Conservation (phyloP, 805 yeast species). For the Sugiyamaella valdiviana region DNA sequence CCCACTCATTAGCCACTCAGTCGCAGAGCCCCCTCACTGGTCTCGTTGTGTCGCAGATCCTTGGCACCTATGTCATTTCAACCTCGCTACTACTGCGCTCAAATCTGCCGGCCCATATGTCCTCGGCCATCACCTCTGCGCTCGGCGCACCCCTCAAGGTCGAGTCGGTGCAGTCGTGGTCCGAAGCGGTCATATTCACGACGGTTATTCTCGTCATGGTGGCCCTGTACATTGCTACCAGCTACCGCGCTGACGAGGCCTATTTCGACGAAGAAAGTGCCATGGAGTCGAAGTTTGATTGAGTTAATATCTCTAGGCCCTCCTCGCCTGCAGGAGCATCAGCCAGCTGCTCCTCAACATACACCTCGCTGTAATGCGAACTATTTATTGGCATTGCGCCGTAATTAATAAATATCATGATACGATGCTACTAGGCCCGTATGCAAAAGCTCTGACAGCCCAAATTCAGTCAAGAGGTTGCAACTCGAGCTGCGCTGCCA, state of each 20-base stretch:
- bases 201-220: conserved; percentile 28
- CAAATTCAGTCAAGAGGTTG: background rate
- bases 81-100: conserved; percentile 37
- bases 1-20: conserved; percentile 4
- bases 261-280: conserved; percentile 21
- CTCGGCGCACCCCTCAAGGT: conserved; percentile 37
- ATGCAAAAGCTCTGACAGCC: background rate
- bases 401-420: background rate
- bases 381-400: too few relatives aligned
- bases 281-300: conserved; percentile 19
- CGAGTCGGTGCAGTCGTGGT: conserved; percentile 34
- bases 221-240: conserved; percentile 22
- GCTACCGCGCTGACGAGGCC: conserved; percentile 5
- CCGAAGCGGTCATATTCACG: conserved; percentile 32
- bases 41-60: conserved; percentile 32
- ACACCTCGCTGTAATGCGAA: too few relatives aligned
- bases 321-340: too few relatives aligned
- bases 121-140: conserved; percentile 36
- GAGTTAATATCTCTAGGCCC: too few relatives aligned
- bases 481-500: background rate
- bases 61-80: conserved; percentile 36
- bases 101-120: conserved; percentile 35
- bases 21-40: background rate
- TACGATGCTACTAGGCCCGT: background rate
- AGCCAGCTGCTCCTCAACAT: too few relatives aligned